Evolutionary conservation across 257 asterid genomes (phyloP).

Genomic region (Rehmannia glutinosa): DNA sequence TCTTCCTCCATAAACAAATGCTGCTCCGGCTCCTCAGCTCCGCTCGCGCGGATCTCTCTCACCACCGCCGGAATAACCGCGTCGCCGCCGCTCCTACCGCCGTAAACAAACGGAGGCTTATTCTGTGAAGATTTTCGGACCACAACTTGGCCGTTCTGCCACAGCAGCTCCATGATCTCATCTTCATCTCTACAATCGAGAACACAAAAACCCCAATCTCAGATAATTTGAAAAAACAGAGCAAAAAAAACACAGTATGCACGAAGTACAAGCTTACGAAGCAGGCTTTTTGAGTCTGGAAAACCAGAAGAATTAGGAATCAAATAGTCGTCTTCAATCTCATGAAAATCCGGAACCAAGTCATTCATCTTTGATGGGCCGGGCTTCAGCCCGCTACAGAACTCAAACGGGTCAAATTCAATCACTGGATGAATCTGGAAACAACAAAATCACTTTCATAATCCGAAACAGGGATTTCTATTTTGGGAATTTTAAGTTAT

Average conservation of each 20-base stretch:
- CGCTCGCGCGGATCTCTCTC: constrained; percentile 32
- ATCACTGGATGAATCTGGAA: not conserved
- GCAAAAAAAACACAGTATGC: not conserved
- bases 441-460: no score
- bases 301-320: constrained; percentile 25
- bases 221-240: not conserved
- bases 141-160: constrained; percentile 57
- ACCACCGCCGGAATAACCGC: not conserved
- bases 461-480: no score
- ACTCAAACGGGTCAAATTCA: not conserved
- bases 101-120: constrained; percentile 11
- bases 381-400: no score
- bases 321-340: constrained; percentile 36
- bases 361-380: constrained; percentile 33
- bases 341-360: constrained; percentile 48
- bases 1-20: constrained; percentile 59
- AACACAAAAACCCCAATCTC: not conserved
- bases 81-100: constrained; percentile 20
- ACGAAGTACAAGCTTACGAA: constrained; percentile 29
- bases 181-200: constrained; percentile 28
- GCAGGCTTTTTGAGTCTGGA: constrained; percentile 24
- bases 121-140: constrained; percentile 38
- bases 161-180: constrained; percentile 57
- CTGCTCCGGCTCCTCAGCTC: constrained; percentile 18
- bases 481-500: no score